Evolutionary conservation across 495 filamentous ascomycete species (phyloP).

Genomic region (Penicillium daleae): DNA sequence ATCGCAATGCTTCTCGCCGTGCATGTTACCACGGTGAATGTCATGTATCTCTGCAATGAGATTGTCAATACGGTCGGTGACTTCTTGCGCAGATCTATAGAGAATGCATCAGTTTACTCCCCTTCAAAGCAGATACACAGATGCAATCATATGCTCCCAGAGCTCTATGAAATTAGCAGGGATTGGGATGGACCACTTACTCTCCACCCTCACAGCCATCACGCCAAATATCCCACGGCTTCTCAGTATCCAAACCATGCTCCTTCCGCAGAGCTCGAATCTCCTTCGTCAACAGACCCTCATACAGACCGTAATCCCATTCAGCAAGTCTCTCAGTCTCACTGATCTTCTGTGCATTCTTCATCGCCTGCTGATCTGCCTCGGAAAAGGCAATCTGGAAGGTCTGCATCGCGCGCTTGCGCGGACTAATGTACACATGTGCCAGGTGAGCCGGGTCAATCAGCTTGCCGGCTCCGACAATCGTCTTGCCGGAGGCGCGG

Average conservation of each 20-base stretch:
- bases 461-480: constrained; percentile 74
- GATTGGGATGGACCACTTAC: constrained; percentile 23
- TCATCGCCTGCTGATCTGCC: constrained; percentile 31
- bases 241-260: constrained; percentile 59
- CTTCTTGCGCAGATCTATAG: constrained; percentile 54
- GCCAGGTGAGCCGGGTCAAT: constrained; percentile 76
- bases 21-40: constrained; percentile 50
- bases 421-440: constrained; percentile 80
- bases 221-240: constrained; percentile 76
- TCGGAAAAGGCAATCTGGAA: constrained; percentile 68
- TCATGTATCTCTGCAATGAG: constrained; percentile 68
- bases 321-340: constrained; percentile 72
- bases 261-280: constrained; percentile 64
- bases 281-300: constrained; percentile 70
- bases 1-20: constrained; percentile 55
- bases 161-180: neutral
- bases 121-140: neutral
- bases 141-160: no score
- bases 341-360: constrained; percentile 46
- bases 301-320: constrained; percentile 90
- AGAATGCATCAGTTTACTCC: neutral
- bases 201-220: constrained; percentile 72
- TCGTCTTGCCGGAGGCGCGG: constrained; percentile 64
- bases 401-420: constrained; percentile 74
- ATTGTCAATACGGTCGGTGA: constrained; percentile 65